A percentile compares a stretch with the other conserved stretches of the same genome.
Evolutionary conservation across 768 basidiomycete genomes (phyloP).

Genomic region (Calocybe cyanea): DNA sequence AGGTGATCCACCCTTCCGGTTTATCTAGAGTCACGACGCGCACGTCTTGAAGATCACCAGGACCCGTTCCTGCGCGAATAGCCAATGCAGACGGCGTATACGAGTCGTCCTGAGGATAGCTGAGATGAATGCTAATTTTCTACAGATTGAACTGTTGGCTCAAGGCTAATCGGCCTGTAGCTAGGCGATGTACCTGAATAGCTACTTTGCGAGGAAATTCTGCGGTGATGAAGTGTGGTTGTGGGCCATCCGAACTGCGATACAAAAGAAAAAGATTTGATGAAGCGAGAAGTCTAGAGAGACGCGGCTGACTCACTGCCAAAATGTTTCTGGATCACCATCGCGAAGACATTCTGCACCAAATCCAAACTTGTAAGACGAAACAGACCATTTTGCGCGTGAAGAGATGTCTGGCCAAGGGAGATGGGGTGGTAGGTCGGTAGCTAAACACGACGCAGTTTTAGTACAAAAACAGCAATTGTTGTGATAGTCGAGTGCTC

Average conservation of each 20-base stretch:
- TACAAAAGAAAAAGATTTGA: not conserved
- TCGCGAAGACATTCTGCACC: constrained; percentile 91
- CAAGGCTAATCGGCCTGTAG: not conserved
- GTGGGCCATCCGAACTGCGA: constrained; percentile 84
- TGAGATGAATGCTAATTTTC: constrained; percentile 86
- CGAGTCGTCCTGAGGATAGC: constrained; percentile 85
- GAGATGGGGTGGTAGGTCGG: constrained; percentile 49
- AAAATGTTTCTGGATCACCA: constrained; percentile 88
- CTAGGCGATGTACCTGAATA: constrained; percentile 60
- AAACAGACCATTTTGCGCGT: constrained; percentile 93
- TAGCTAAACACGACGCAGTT: constrained; percentile 22
- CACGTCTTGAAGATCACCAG: constrained; percentile 90
- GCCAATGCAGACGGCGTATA: constrained; percentile 93
- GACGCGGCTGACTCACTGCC: constrained; percentile 99
- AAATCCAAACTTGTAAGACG: constrained; percentile 94
- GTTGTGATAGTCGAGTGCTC: too few relatives aligned
- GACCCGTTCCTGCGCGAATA: constrained; percentile 88
- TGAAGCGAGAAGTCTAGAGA: not conserved
- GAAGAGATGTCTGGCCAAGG: constrained; percentile 84
- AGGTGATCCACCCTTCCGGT: constrained; percentile 92
- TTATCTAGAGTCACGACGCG: constrained; percentile 80
- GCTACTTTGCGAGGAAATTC: constrained; percentile 90
- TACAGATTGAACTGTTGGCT: constrained; percentile 23
- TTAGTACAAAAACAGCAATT: not conserved
- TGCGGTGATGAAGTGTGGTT: constrained; percentile 93